A percentile compares a stretch with the other conserved stretches of the same genome.
These are phyloP conservation scores for Acer negundo DNA, from an alignment of 345 rosid species.

Conservation along the genomic window DNA sequence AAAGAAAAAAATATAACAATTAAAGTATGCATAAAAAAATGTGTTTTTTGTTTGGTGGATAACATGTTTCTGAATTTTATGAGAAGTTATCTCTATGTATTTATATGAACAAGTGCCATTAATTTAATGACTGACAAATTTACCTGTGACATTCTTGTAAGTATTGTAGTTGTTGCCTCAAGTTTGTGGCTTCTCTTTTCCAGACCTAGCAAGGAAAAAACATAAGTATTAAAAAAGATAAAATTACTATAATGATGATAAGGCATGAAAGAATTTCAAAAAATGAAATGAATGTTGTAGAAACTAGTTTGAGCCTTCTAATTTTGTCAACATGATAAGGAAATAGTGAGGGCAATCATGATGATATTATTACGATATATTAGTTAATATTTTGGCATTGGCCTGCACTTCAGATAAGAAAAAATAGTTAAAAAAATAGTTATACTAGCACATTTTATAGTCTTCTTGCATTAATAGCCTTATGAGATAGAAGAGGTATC, in stretches of 20 bases:
- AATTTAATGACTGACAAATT: background rate
- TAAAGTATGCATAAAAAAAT: background rate
- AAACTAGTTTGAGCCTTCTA: background rate
- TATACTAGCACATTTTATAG: too few species aligned
- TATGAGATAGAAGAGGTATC: too few species aligned
- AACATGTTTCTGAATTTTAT: background rate
- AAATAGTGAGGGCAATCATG: background rate
- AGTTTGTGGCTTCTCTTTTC: slow-evolving; percentile 71
- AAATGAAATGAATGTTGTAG: background rate
- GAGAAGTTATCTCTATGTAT: background rate
- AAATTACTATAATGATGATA: background rate
- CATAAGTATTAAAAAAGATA: slow-evolving; percentile 7
- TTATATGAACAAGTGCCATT: background rate
- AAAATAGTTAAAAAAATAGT: background rate
- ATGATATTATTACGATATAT: background rate
- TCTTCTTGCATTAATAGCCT: background rate
- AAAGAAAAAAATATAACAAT: too few species aligned
- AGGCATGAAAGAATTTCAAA: background rate
- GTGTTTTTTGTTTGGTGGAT: background rate
- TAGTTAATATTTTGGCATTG: background rate
- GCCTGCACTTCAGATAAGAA: background rate
- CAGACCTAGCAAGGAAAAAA: slow-evolving; percentile 53
- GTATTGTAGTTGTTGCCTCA: slow-evolving; percentile 65
- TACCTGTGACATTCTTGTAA: slow-evolving; percentile 78
- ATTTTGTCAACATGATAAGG: background rate